phyloP scores from a whole-genome alignment of 1,284 basidiomycete species.

The Rhodotorula mucilaginosa region DNA sequence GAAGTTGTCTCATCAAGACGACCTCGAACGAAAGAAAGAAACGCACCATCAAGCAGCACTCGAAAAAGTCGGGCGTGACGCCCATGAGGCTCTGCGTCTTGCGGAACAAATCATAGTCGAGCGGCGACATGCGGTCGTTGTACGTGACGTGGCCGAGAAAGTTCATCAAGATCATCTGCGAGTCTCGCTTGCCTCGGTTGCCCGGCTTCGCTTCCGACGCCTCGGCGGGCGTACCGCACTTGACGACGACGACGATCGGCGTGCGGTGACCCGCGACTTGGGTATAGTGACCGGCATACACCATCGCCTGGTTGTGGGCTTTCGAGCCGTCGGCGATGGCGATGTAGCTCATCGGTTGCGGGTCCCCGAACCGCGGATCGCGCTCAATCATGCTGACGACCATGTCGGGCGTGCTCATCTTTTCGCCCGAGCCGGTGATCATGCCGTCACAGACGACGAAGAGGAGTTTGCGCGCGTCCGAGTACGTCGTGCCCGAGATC shows the following conservation, averaged over 20 bases:
- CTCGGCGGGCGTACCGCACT: slow-evolving; percentile 82
- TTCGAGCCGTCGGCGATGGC: slow-evolving; percentile 88
- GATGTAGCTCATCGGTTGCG: slow-evolving; percentile 89
- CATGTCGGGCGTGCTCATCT: slow-evolving; percentile 90
- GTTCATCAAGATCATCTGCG: slow-evolving; percentile 98
- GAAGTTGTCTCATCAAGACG: no score
- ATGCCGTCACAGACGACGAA: slow-evolving; percentile 98
- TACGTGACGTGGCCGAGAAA: slow-evolving; percentile 99
- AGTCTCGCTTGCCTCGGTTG: slow-evolving; percentile 97
- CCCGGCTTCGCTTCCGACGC: slow-evolving; percentile 89
- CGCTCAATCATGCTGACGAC: slow-evolving; percentile 89
- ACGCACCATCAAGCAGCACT: slow-evolving; percentile 91
- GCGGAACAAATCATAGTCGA: slow-evolving; percentile 97
- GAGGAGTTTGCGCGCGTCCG: slow-evolving; percentile 84
- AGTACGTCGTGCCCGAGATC: slow-evolving; percentile 84
- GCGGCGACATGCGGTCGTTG: slow-evolving; percentile 95
- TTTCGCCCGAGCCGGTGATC: slow-evolving; percentile 96
- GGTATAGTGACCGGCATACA: slow-evolving; percentile 96
- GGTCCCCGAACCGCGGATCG: slow-evolving; percentile 93
- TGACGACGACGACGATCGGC: slow-evolving; percentile 93
- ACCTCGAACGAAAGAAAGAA: background rate
- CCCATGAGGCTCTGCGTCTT: slow-evolving; percentile 97
- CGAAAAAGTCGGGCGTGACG: slow-evolving; percentile 98
- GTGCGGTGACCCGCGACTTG: slow-evolving; percentile 71
- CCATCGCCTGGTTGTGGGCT: slow-evolving; percentile 90